Evolutionary conservation across 179 eudicot genomes (phyloP).

Genomic region (Sideroxylon spinosum): DNA sequence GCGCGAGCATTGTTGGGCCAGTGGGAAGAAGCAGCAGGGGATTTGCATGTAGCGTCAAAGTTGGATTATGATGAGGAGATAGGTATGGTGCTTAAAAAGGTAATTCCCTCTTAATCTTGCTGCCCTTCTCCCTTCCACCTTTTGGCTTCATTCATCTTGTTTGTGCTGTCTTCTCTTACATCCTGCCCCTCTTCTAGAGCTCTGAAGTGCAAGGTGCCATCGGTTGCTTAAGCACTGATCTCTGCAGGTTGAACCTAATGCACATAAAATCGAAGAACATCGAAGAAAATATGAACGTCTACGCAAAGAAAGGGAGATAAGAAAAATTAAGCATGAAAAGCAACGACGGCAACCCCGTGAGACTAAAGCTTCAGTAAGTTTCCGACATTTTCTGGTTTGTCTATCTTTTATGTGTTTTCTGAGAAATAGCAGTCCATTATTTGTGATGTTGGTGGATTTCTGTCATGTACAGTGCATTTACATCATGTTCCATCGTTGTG

Average conservation of each 20-base stretch:
- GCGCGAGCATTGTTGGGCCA: conserved; percentile 80
- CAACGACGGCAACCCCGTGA: conserved; percentile 34
- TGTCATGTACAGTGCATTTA: conserved; percentile 2
- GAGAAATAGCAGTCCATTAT: background rate
- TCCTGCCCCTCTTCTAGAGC: background rate
- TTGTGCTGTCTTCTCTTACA: background rate
- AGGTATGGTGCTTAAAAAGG: conserved; percentile 54
- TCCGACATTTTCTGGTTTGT: background rate
- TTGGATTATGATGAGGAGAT: conserved; percentile 86
- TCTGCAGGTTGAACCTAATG: conserved; percentile 90
- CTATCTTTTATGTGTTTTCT: background rate
- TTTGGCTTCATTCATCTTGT: background rate
- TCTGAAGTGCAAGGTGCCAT: background rate
- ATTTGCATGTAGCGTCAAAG: conserved; percentile 67
- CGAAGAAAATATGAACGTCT: conserved; percentile 78
- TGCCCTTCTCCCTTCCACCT: background rate
- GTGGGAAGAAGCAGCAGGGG: conserved; percentile 86
- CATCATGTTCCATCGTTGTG: background rate
- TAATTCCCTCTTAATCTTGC: conserved; percentile 1
- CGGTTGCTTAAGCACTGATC: background rate
- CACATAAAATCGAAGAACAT: conserved; percentile 82
- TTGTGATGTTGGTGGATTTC: background rate
- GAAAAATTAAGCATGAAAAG: conserved; percentile 49
- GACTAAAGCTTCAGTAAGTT: conserved; percentile 9
- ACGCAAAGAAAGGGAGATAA: conserved; percentile 63